Conservation (phyloP, 2,329 filamentous ascomycete genomes). For the Ceratocystis diversiconidia region DNA sequence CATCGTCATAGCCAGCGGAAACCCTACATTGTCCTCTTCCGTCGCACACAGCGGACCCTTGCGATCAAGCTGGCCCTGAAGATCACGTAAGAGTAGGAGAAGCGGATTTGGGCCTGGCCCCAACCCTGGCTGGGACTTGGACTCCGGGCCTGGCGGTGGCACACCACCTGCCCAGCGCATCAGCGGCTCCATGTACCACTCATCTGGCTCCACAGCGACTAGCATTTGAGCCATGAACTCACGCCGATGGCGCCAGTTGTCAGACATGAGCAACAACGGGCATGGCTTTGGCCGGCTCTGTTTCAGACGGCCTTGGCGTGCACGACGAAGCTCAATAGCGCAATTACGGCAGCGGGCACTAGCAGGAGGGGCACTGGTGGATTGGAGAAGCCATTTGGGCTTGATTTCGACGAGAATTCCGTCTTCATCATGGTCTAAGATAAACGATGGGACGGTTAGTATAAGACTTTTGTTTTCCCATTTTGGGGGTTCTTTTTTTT, state of each 20-base stretch:
- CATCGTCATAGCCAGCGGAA: constrained; percentile 63
- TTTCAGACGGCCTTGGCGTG: constrained; percentile 24
- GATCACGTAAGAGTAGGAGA: constrained; percentile 26
- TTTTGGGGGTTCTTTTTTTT: neutral
- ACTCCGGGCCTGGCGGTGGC: neutral
- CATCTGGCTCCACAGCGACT: constrained; percentile 15
- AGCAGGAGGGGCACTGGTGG: constrained; percentile 49
- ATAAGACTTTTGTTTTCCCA: neutral
- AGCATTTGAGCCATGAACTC: constrained; percentile 27
- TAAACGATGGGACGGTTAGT: constrained; percentile 13
- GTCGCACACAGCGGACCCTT: constrained; percentile 31
- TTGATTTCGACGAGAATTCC: constrained; percentile 55
- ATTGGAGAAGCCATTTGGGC: constrained; percentile 71
- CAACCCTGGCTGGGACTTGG: no score
- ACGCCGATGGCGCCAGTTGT: constrained; percentile 28
- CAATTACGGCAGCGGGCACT: constrained; percentile 62
- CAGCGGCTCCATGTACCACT: constrained; percentile 18
- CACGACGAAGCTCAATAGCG: constrained; percentile 36
- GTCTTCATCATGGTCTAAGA: constrained; percentile 22
- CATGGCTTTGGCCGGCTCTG: constrained; percentile 44
- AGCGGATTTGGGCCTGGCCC: constrained; percentile 22
- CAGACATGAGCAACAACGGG: constrained; percentile 32
- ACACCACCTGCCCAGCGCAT: constrained; percentile 16
- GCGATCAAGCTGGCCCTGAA: constrained; percentile 32
- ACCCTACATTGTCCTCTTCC: constrained; percentile 30